Percentiles rank a stretch among this genome's conserved stretches.
phyloP scores from a whole-genome alignment of 345 rosid genomes.

The Arabidopsis thaliana region TAIR10.1 NC_003071.7:15060001-15060500 shows the following conservation, averaged over 20 bases:
- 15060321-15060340: constrained; percentile 54
- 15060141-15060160: constrained; percentile 91
- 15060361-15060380: constrained; percentile 63
- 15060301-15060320: constrained; percentile 57
- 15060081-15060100: constrained; percentile 92
- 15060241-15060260: constrained; percentile 54
- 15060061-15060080: constrained; percentile 79
- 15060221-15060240: constrained; percentile 54
- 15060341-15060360: constrained; percentile 81
- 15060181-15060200: constrained; percentile 82
- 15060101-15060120: constrained; percentile 80
- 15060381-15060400: constrained; percentile 79
- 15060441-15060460: constrained; percentile 76
- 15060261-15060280: constrained; percentile 56
- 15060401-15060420: constrained; percentile 66
- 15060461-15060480: constrained; percentile 71
- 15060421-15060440: constrained; percentile 72
- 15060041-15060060: constrained; percentile 86
- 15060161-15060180: constrained; percentile 72
- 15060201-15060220: constrained; percentile 55
- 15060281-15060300: constrained; percentile 45
- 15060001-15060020: constrained; percentile 86
- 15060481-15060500: constrained; percentile 63
- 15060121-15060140: constrained; percentile 90
- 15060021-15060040: constrained; percentile 93